Base-by-base conservation (phyloP, 768 basidiomycete genomes). In the Serendipita indica region DNA sequence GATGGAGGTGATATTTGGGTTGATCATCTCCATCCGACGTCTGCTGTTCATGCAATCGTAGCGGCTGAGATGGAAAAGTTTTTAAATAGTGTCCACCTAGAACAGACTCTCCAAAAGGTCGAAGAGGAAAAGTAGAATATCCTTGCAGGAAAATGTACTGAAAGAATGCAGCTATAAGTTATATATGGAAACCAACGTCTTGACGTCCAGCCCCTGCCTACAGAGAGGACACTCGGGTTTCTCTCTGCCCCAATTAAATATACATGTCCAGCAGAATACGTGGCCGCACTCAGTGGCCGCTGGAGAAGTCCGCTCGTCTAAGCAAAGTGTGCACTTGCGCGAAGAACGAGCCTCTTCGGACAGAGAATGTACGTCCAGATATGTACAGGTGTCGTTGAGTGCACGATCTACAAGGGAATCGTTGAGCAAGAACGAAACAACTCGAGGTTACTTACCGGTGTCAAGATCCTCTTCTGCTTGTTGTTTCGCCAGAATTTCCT, bases 221-320 rank as follows among this genome's bases (percentile, higher is more conserved):
- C 89, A 92, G 4, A 92, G 72, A 2, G 89, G 89, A 68, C 89
- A 92, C 69, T 91, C 89, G 6, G 88, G 77, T 85, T 89, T 92
- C 68, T 92, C 89, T 67, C 84, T 74, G 13, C 85, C 88, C 89
- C 89, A 92, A 7, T 83, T 86, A 41, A 86, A 80, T 37, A 92
- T 87, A 64, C 89, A 92, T 63, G 75, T 81, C 89, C 89, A 92
- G 64, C 89, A 90, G 67, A 91, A 92, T 45, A 92, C 66, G 68
- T 92, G 89, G 0, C 89, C 89, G 63, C 89, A 92, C 68, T 91
- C 89, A 0, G 89, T 92, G 28, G 83, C 80, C 66, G 82, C 83
- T 63, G 81, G 89, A 60, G 82, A 79, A 0, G 85, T 88, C 64
- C 89, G 76, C 68, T 89, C 86, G 64, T 91, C 89, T 56, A 92